These are phyloP conservation scores for maize (Zea mays) DNA, from an alignment of 176 grass and related monocot genomes.

Conservation along the genomic window DNA sequence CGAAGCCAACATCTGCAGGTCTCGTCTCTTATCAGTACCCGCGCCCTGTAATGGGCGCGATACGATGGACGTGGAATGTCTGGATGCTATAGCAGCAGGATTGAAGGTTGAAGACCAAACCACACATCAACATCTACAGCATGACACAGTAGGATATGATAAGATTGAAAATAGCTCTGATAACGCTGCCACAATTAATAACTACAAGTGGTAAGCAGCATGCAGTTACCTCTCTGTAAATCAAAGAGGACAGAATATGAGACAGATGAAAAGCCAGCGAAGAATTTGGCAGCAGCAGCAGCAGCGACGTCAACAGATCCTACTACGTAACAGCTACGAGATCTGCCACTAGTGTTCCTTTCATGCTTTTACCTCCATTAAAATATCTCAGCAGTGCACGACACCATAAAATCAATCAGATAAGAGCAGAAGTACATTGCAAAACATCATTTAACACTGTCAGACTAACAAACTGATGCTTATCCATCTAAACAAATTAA, in stretches of 20 bases:
- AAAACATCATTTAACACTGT: neutral
- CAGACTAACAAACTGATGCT: no score
- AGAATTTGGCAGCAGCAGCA: constrained; percentile 22
- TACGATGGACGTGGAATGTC: neutral
- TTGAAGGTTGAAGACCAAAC: neutral
- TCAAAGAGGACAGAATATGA: neutral
- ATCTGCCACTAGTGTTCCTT: constrained; percentile 22
- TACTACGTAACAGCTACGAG: constrained; percentile 29
- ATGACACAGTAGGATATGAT: neutral
- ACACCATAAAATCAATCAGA: neutral
- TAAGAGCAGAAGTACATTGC: neutral
- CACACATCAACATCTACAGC: constrained; percentile 18
- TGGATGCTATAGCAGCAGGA: neutral
- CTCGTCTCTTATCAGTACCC: constrained; percentile 14
- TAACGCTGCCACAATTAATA: neutral
- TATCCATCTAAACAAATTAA: no score
- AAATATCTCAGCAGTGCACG: neutral
- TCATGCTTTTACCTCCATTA: constrained; percentile 4
- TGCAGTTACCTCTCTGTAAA: constrained; percentile 14
- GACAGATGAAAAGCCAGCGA: constrained; percentile 14
- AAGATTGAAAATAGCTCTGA: constrained; percentile 13
- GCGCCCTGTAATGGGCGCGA: neutral
- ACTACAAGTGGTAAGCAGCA: neutral
- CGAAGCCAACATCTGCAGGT: constrained; percentile 2
- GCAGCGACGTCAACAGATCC: constrained; percentile 25